Conservation (phyloP, 139 green algal genomes). For the Asterochloris erici region DNA sequence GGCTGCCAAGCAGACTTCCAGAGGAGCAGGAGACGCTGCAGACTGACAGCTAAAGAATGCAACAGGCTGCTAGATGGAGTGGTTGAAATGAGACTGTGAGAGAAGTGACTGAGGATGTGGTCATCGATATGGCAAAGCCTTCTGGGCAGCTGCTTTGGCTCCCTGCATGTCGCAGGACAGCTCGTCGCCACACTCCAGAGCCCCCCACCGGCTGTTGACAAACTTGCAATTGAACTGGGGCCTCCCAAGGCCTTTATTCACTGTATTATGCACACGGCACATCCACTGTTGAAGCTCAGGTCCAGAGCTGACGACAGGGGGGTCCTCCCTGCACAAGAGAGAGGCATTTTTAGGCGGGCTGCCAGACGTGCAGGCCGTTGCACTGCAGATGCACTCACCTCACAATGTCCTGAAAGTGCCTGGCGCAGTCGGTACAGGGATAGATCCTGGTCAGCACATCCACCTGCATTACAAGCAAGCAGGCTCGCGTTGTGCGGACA, state of each 20-base stretch:
- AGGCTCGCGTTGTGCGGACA: not conserved
- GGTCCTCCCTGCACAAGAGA: slow-evolving; percentile 15
- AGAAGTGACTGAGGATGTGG: too few species aligned
- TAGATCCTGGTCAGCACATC: slow-evolving; percentile 74
- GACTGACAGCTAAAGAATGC: too few species aligned
- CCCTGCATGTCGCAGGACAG: slow-evolving; percentile 20
- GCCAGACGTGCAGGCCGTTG: not conserved
- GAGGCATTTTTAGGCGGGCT: not conserved
- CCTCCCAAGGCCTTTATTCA: slow-evolving; percentile 81
- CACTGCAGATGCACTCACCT: slow-evolving; percentile 29
- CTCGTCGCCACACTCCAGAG: slow-evolving; percentile 60
- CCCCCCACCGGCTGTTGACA: slow-evolving; percentile 64
- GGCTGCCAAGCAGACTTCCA: too few species aligned
- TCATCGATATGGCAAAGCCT: too few species aligned
- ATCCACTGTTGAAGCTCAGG: slow-evolving; percentile 73
- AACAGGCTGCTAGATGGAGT: too few species aligned
- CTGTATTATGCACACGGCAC: slow-evolving; percentile 83
- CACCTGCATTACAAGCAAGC: slow-evolving; percentile 4
- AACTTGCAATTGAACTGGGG: slow-evolving; percentile 81
- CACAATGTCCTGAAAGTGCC: slow-evolving; percentile 84
- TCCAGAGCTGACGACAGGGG: slow-evolving; percentile 24
- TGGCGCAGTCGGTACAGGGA: slow-evolving; percentile 86
- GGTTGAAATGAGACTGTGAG: too few species aligned
- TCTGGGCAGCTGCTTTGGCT: too few species aligned
- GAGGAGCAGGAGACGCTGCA: too few species aligned